Base-by-base conservation (phyloP, 2,329 filamentous ascomycete genomes). In the Trichoderma breve region DNA sequence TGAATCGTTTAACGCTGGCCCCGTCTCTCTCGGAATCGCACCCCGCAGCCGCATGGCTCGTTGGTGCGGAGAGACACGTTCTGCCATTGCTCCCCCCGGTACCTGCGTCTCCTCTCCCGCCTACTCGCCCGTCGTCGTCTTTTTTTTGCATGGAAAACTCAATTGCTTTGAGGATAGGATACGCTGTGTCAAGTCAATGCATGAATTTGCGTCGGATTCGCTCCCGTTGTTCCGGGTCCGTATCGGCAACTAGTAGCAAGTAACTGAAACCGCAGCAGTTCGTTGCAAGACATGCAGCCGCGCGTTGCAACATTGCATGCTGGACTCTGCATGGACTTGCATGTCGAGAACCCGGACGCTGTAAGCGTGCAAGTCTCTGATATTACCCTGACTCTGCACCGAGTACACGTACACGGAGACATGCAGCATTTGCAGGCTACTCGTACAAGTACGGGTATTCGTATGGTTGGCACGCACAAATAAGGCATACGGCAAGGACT, bases 1-100 rank as follows among this genome's bases (percentile, higher is more conserved):
- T 71, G 60, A 71, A 64, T 71, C 60, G 69, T 66, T 66, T 39
- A 64, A 71, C 32, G 62, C 55, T 39, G 15, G 68, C 15, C 61
- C 43, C 30, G 69, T 66, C 66, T 21, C 55, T 62, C 36, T 34
- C 55, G 66, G 61, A 71, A 66, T 28, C 21, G 39, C 68, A 66
- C 68, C 58, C 69, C 60, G 32, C 58, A 71, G 69, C 30, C 69
- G 51, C 60, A 55, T 64, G 57, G 47, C 66, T 69, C 14, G 47
- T 30, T 62, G 66, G 66, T 62, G 66, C 57, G 66, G 66, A 70
- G 66, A 70, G 66, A 70, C 28, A 36, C 57, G 21, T 28, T 53
- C 57, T 61, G 39, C 55, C 64, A 67, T 1, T 32, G 39, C 47
- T 39, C 47, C 55, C 66, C 30, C 66, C 32, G 55, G 66, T 69